Evolutionary conservation across 768 basidiomycete genomes (phyloP).

Genomic region (Tubosaeta brunneosetosa): DNA sequence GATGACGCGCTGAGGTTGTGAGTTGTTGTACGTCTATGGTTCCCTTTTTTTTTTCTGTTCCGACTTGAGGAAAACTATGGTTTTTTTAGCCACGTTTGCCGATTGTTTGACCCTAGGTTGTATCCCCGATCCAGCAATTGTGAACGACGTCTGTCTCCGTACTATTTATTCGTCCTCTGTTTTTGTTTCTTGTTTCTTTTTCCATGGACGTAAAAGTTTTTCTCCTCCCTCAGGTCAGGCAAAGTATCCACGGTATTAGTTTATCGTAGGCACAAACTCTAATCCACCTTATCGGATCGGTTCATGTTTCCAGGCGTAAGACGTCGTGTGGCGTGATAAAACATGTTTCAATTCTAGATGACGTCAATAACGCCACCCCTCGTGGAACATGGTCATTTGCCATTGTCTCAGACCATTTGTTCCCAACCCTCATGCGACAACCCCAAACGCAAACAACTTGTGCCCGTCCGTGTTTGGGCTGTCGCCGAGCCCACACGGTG

Average conservation of each 20-base stretch:
- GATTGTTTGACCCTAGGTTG: neutral
- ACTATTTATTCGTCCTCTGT: conserved; percentile 15
- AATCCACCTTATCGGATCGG: neutral
- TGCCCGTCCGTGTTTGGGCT: neutral
- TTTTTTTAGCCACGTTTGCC: neutral
- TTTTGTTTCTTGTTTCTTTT: neutral
- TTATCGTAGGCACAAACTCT: conserved; percentile 1
- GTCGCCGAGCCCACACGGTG: neutral
- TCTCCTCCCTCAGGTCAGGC: neutral
- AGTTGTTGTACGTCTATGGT: neutral
- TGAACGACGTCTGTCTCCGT: neutral
- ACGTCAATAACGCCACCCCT: neutral
- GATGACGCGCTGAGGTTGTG: conserved; percentile 19
- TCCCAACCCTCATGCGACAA: neutral
- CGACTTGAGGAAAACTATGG: neutral
- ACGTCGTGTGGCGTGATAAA: neutral
- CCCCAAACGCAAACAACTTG: neutral
- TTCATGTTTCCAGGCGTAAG: neutral
- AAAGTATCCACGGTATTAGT: neutral
- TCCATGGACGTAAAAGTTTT: neutral
- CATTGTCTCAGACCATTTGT: neutral
- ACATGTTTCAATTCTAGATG: neutral
- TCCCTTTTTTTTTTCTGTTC: neutral
- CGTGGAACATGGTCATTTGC: neutral
- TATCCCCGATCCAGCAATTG: neutral